phyloP scores from a whole-genome alignment of 108 stramenopile species.

The Cylindrotheca fusiformis region DNA sequence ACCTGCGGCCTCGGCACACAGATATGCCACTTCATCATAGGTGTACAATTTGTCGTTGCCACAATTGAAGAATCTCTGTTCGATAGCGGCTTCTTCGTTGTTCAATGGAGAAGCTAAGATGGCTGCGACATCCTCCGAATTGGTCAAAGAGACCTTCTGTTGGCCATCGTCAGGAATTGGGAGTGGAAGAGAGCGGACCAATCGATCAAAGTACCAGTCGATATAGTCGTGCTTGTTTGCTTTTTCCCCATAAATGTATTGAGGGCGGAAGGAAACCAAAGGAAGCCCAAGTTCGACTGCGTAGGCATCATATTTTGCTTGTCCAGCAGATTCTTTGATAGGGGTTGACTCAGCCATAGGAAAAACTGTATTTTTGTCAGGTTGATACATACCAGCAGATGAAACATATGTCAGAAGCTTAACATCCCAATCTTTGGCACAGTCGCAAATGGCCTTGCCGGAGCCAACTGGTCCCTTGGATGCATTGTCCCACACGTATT shows the following conservation, averaged over 20 bases:
- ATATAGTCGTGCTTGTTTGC: slow-evolving; percentile 83
- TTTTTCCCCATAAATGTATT: slow-evolving; percentile 79
- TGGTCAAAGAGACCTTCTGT: slow-evolving; percentile 79
- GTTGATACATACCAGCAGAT: slow-evolving; percentile 78
- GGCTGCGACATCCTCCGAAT: slow-evolving; percentile 79
- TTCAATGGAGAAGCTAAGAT: slow-evolving; percentile 67
- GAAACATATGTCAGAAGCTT: slow-evolving; percentile 76
- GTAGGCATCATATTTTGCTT: slow-evolving; percentile 62
- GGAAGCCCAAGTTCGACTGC: slow-evolving; percentile 66
- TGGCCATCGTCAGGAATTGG: slow-evolving; percentile 78
- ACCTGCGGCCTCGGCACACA: slow-evolving; percentile 83
- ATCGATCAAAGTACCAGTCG: slow-evolving; percentile 83
- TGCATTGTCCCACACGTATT: slow-evolving; percentile 86
- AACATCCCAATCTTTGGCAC: slow-evolving; percentile 65
- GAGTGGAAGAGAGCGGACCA: slow-evolving; percentile 53
- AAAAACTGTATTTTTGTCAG: slow-evolving; percentile 42
- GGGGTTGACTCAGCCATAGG: slow-evolving; percentile 85
- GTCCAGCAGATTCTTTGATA: slow-evolving; percentile 73
- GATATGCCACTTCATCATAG: slow-evolving; percentile 72
- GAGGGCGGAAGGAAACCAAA: slow-evolving; percentile 73
- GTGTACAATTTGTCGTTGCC: slow-evolving; percentile 68
- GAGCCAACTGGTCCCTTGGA: slow-evolving; percentile 68
- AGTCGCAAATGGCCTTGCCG: slow-evolving; percentile 65
- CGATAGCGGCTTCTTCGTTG: slow-evolving; percentile 67
- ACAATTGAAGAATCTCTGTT: slow-evolving; percentile 81